Conservation (phyloP, 352 stramenopile genomes). For the Thalassiosira ordinaria region DNA sequence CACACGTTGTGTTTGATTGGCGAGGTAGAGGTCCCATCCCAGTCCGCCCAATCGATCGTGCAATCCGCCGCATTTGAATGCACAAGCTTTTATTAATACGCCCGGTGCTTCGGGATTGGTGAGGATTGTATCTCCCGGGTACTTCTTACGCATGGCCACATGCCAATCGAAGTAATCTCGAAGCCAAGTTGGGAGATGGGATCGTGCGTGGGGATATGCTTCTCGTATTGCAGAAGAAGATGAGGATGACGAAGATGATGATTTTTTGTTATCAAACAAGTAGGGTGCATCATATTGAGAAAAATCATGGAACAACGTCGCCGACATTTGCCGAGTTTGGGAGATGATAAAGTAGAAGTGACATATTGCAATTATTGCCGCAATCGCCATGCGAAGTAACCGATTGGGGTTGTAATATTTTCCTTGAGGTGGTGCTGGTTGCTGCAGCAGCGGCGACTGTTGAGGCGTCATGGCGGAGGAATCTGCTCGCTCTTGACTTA, state of each 20-base stretch:
- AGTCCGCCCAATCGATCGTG: constrained; percentile 69
- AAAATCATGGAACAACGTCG: background rate
- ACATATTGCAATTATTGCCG: background rate
- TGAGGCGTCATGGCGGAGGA: too few relatives aligned
- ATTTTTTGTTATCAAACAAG: background rate
- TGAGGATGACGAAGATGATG: background rate
- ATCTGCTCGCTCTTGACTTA: too few relatives aligned
- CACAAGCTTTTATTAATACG: constrained; percentile 61
- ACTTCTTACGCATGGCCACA: constrained; percentile 37
- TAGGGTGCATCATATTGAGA: constrained; percentile 2
- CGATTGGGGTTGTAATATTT: background rate
- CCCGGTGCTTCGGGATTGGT: constrained; percentile 55
- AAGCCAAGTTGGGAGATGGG: constrained; percentile 54
- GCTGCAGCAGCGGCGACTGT: too few relatives aligned
- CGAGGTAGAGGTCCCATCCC: constrained; percentile 71
- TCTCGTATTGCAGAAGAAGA: background rate
- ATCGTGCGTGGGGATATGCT: background rate
- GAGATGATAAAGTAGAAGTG: constrained; percentile 6
- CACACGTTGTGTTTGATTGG: constrained; percentile 57
- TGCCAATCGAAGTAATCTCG: constrained; percentile 61
- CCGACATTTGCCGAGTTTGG: constrained; percentile 8
- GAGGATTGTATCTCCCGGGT: constrained; percentile 60
- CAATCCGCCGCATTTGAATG: constrained; percentile 60
- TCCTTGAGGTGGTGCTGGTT: too few relatives aligned
- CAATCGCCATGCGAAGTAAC: background rate